Base-by-base conservation (phyloP, 106 monocot genomes). In the Apostasia shenzhenica region DNA sequence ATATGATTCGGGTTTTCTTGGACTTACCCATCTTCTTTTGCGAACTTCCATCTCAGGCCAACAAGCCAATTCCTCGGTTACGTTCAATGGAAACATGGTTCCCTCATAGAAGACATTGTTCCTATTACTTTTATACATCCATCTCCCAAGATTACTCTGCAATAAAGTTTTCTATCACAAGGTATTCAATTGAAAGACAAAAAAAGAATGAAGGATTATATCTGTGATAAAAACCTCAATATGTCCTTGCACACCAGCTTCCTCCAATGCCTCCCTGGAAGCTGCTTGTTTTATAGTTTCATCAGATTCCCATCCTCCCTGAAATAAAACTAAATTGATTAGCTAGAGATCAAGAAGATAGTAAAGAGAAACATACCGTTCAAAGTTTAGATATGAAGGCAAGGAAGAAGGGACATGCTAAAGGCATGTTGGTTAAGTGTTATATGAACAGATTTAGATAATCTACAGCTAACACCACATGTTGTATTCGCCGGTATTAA, bases 241-340 rank as follows among this genome's bases (percentile, higher is more conserved):
- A 41, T 73, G 49, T 47, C 86, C 86, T 14, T 73, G 63, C 1
- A 86, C 82, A 5, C 86, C 86, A 51, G 86, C 86, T 70, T 86
- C 86, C 59, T 86, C 86, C 56, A 76, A 40, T 57, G 86, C 86
- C 69, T 86, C 86, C 41, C 86, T 42, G 2, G 57, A 69, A 61
- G 73, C 81, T 8, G 82, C 81, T 67, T 86, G 67, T 47, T 55
- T 73, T 14, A 76, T 82, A 4, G 75, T 76, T 45, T 86, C 86
- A 56, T 82, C 82, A 1, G 8, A 64, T 66, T 86, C 86, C 86
- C 86, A 86, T 26, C 81, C 85, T 58, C 85, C 85, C 84, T 84
- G 80, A 26, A 50, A 3, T 2, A 72, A 54, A 54, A 54, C 41
- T 40, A 67, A 11, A 4, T 13, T 57, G 14, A 55, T 45, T 44